Percentiles rank a stretch among this genome's conserved stretches.
These are phyloP conservation scores for Puccinia novopanici DNA, from an alignment of 1,284 basidiomycete species.

Conservation along the genomic window DNA sequence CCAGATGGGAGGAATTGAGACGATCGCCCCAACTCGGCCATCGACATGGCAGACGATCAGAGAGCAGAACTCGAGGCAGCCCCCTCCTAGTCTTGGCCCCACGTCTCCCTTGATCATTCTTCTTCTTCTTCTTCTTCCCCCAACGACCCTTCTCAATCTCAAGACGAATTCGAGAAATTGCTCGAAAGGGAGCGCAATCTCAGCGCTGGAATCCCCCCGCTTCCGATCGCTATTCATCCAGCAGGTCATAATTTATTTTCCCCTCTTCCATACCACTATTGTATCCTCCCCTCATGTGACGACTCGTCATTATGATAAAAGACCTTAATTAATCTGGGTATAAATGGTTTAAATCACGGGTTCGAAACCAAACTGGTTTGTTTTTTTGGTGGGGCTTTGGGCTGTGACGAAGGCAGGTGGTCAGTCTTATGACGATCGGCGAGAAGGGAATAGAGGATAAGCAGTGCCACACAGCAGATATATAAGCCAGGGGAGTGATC, in stretches of 20 bases:
- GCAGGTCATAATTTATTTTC: neutral
- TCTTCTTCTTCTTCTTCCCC: neutral
- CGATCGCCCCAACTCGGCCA: neutral
- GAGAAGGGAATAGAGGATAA: no score
- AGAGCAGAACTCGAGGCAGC: neutral
- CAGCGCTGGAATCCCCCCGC: constrained; percentile 5
- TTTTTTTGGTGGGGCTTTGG: no score
- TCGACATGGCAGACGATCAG: constrained; percentile 39
- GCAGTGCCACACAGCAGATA: no score
- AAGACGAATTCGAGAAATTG: constrained; percentile 21
- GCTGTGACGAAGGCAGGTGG: no score
- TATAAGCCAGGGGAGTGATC: no score
- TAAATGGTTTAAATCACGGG: no score
- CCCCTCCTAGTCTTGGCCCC: neutral
- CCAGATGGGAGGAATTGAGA: constrained; percentile 41
- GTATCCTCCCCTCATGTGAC: neutral
- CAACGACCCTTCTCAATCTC: neutral
- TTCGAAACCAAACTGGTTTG: no score
- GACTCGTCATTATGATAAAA: no score
- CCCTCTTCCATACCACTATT: neutral
- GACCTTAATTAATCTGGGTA: no score
- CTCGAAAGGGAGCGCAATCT: constrained; percentile 13
- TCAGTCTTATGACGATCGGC: no score
- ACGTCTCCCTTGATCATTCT: no score
- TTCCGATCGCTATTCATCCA: neutral